These are phyloP conservation scores for Triadica sebifera DNA, from an alignment of 345 rosid species.

Conservation along the genomic window DNA sequence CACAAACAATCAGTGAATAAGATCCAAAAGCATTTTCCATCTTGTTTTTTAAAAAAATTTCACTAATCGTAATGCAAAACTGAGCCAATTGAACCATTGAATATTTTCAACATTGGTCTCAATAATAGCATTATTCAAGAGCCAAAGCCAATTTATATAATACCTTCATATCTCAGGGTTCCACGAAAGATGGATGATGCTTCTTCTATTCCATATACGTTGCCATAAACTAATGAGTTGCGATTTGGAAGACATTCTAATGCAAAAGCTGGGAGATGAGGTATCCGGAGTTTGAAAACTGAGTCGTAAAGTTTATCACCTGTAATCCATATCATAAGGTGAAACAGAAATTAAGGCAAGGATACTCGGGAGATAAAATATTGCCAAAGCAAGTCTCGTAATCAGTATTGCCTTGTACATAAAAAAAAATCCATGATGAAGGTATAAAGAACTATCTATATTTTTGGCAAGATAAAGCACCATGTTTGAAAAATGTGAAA, in stretches of 20 bases:
- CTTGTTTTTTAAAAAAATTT: not conserved
- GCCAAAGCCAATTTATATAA: slow-evolving; percentile 5
- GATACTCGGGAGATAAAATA: not conserved
- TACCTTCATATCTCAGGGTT: slow-evolving; percentile 93
- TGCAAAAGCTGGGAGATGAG: slow-evolving; percentile 93
- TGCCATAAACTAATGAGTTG: slow-evolving; percentile 74
- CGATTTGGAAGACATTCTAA: slow-evolving; percentile 90
- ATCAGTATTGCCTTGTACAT: not conserved
- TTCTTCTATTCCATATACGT: slow-evolving; percentile 67
- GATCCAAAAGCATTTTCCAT: slow-evolving; percentile 4
- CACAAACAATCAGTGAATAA: slow-evolving; percentile 17
- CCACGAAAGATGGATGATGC: slow-evolving; percentile 88
- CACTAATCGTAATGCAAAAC: not conserved
- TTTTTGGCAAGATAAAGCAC: not conserved
- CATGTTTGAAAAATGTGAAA: not conserved
- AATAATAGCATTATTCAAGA: slow-evolving; percentile 6
- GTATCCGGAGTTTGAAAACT: slow-evolving; percentile 51
- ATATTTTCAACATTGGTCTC: not conserved
- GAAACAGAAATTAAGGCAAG: not conserved
- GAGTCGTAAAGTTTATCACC: slow-evolving; percentile 79
- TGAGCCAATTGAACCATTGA: not conserved
- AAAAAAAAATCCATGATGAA: not conserved
- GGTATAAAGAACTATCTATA: not conserved
- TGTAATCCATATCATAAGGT: slow-evolving; percentile 30
- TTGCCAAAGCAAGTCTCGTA: not conserved